A percentile compares a stretch with the other conserved stretches of the same genome.
Evolutionary conservation across 1,284 basidiomycete species (phyloP).

Genomic region (Apiotrichum montevideense): DNA sequence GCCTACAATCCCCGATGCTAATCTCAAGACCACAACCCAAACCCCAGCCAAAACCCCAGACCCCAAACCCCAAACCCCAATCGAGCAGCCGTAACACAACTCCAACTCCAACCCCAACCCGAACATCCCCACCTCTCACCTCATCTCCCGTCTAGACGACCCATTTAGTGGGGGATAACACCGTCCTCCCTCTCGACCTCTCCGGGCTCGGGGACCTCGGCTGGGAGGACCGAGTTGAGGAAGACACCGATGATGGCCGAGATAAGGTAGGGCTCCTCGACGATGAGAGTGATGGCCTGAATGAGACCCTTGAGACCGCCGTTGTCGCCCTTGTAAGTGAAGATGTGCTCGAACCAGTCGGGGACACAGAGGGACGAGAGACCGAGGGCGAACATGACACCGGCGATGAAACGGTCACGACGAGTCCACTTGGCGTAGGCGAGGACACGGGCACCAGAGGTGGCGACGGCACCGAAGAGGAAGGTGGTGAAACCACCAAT

Average conservation of each 20-base stretch:
- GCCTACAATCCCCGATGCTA: no score
- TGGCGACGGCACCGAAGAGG: conserved; percentile 45
- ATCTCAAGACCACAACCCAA: no score
- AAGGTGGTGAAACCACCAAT: conserved; percentile 35
- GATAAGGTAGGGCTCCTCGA: conserved; percentile 55
- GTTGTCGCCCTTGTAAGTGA: conserved; percentile 50
- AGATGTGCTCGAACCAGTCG: conserved; percentile 40
- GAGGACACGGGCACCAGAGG: conserved; percentile 67
- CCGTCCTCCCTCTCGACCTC: no score
- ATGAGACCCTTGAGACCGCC: conserved; percentile 67
- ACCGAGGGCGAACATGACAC: conserved; percentile 67
- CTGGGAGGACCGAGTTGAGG: conserved; percentile 26
- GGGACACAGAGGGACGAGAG: conserved; percentile 55
- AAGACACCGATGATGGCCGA: conserved; percentile 27
- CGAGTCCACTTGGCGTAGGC: conserved; percentile 61
- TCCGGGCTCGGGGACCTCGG: not conserved
- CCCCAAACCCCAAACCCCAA: no score
- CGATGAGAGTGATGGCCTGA: conserved; percentile 70
- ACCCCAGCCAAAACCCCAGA: no score
- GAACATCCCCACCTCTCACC: no score
- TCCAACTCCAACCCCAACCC: no score
- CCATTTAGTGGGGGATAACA: no score
- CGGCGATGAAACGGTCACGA: conserved; percentile 67
- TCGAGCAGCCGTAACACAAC: no score
- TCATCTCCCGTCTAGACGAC: no score